Percentiles rank a stretch among this genome's conserved stretches.
Conservation (phyloP, 371 early-diverging fungal genomes). For the Saksenaea vasiformis region DNA sequence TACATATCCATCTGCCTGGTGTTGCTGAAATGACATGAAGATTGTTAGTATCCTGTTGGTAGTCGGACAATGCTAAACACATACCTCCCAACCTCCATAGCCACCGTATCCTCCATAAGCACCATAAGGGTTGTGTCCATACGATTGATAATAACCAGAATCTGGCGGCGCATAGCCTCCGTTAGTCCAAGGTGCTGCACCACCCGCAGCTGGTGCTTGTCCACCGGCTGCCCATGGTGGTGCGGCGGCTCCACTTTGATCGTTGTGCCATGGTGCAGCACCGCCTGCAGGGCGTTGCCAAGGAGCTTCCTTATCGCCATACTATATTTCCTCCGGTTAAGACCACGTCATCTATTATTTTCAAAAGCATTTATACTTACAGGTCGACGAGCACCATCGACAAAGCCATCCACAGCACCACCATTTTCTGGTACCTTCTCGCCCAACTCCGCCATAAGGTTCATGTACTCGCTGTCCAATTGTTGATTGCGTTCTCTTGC, state of each 20-base stretch:
- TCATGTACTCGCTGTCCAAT: conserved; percentile 86
- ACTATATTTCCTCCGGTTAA: not conserved
- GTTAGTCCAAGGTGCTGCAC: conserved; percentile 40
- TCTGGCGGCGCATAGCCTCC: conserved; percentile 15
- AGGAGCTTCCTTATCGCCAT: conserved; percentile 36
- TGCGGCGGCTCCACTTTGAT: conserved; percentile 16
- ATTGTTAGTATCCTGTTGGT: conserved; percentile 18
- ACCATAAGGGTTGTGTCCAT: conserved; percentile 14
- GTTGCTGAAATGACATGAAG: conserved; percentile 29
- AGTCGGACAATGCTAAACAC: conserved; percentile 9
- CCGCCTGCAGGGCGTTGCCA: conserved; percentile 54
- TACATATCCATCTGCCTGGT: conserved; percentile 14
- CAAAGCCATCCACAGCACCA: conserved; percentile 12
- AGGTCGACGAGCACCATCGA: conserved; percentile 20
- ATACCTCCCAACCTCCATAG: conserved; percentile 30
- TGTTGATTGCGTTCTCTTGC: conserved; percentile 79
- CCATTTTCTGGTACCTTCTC: conserved; percentile 59
- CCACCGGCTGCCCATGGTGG: conserved; percentile 22
- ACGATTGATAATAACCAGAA: conserved; percentile 17
- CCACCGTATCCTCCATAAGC: conserved; percentile 26
- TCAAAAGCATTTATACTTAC: conserved; percentile 21
- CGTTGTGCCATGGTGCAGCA: conserved; percentile 43
- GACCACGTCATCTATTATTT: not conserved
- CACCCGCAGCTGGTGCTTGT: conserved; percentile 15
- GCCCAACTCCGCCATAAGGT: conserved; percentile 89